phyloP scores from a whole-genome alignment of 768 basidiomycete species.

The Mycena rosella region DNA sequence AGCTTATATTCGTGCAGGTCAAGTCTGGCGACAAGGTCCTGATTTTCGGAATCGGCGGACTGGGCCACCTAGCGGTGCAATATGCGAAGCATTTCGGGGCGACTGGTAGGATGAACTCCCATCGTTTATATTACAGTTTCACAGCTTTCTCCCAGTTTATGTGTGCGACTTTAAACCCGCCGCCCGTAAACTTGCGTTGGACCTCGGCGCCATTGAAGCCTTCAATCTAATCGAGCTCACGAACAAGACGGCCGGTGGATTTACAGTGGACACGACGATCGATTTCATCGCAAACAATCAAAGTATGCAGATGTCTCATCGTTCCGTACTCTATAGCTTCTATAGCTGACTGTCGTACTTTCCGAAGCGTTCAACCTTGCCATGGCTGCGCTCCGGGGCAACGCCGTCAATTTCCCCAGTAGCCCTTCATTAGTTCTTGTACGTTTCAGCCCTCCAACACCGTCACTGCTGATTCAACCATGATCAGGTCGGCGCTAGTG shows the following conservation, averaged over 20 bases:
- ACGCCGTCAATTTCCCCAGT: slow-evolving; percentile 23
- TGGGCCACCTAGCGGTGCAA: slow-evolving; percentile 38
- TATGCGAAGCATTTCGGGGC: slow-evolving; percentile 41
- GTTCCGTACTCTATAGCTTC: background rate
- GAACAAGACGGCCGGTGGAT: slow-evolving; percentile 19
- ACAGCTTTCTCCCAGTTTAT: slow-evolving; percentile 28
- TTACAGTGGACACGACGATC: slow-evolving; percentile 41
- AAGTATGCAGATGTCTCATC: slow-evolving; percentile 30
- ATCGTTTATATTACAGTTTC: background rate
- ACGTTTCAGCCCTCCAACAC: background rate
- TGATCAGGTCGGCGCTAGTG: slow-evolving; percentile 20
- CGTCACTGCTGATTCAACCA: too few species aligned
- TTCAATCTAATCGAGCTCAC: slow-evolving; percentile 38
- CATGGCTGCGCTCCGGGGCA: slow-evolving; percentile 25
- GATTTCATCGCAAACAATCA: slow-evolving; percentile 40
- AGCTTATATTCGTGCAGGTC: slow-evolving; percentile 15
- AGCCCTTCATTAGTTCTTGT: slow-evolving; percentile 19
- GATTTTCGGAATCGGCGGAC: slow-evolving; percentile 35
- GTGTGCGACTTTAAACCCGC: slow-evolving; percentile 39
- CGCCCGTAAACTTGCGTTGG: slow-evolving; percentile 38
- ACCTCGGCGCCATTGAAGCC: slow-evolving; percentile 39
- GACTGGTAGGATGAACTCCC: slow-evolving; percentile 24
- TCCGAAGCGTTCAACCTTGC: slow-evolving; percentile 29
- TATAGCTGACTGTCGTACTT: background rate
- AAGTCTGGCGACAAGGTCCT: slow-evolving; percentile 36